Base-by-base conservation (phyloP, 352 stramenopile species). In the Phytophthora foliorum region DNA sequence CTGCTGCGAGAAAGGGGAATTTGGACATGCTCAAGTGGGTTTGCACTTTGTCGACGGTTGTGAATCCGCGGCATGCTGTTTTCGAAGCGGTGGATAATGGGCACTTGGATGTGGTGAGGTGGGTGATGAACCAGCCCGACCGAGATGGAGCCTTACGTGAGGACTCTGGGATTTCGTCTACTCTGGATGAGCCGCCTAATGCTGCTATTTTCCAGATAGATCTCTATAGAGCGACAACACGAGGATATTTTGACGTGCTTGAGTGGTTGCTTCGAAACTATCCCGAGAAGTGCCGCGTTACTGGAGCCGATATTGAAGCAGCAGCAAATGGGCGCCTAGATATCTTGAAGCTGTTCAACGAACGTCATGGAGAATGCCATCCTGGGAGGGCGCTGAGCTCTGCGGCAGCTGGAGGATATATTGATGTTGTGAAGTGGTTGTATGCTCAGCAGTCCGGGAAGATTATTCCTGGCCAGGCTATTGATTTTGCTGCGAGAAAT, bases 401-500 rank as follows among this genome's bases (percentile, higher is more conserved):
- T 19, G 57, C 55, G 19, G 56, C 50, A 48, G 42, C 39, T 25
- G 32, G n/a, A 31, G 56, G 48, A 4, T 50, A 71, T 32, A 27
- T 71, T 6, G 38, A 71, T 5, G 54, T 71, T 32, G 48, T 71
- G 0, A 65, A 67, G 6, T 67, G 50, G 48, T n/a, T 61, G n/a
- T 24, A 55, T 17, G n/a, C 7, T 4, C 54, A 51, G 34, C 42
- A 52, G 36, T 4, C 36, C 24, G 16, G 32, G n/a, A 22, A 46
- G 19, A 3, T 19, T 32, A 2, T 7, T 22, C 46, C n/a, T 38
- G 41, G 17, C 2, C 21, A 45, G 24, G 21, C 49, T 11, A 55
- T 55, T 17, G 31, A 55, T 45, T 16, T n/a, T 36, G 63, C 63
- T 27, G 63, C 63, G 1, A 51, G 45, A 29, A 64, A 59, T 27